Conservation (phyloP, 257 asterid species). For the Anisodus tanguticus region DNA sequence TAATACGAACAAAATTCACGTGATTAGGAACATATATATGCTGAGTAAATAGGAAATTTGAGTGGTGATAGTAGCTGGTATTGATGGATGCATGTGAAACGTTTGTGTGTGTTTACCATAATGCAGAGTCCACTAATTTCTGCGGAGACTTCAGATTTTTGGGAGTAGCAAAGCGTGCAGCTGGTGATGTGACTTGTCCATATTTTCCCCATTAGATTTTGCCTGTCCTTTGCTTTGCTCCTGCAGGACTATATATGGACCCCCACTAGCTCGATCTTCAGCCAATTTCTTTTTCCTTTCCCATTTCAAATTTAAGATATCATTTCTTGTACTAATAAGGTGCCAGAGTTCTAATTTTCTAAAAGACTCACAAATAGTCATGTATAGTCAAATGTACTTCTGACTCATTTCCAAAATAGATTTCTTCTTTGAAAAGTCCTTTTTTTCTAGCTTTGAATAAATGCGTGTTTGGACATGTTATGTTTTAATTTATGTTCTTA, state of each 20-base stretch:
- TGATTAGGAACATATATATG: neutral
- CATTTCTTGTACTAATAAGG: no score
- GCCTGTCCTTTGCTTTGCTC: neutral
- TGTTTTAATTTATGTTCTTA: no score
- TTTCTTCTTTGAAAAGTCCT: no score
- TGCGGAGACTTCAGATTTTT: neutral
- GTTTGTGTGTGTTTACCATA: neutral
- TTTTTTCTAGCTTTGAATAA: no score
- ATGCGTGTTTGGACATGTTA: no score
- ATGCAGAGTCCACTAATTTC: neutral
- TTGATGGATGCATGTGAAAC: constrained; percentile 11
- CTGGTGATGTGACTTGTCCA: constrained; percentile 40
- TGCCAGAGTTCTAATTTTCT: no score
- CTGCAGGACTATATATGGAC: neutral
- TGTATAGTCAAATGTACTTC: no score
- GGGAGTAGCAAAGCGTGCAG: constrained; percentile 38
- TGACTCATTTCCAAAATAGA: no score
- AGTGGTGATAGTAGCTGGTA: neutral
- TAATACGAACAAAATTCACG: neutral
- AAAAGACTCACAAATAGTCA: no score
- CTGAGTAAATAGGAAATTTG: neutral
- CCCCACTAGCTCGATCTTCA: neutral
- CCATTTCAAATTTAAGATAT: neutral
- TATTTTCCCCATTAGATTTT: constrained; percentile 27
- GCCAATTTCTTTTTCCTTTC: neutral